phyloP scores from a whole-genome alignment of 345 rosid genomes.

The Laguncularia racemosa region DNA sequence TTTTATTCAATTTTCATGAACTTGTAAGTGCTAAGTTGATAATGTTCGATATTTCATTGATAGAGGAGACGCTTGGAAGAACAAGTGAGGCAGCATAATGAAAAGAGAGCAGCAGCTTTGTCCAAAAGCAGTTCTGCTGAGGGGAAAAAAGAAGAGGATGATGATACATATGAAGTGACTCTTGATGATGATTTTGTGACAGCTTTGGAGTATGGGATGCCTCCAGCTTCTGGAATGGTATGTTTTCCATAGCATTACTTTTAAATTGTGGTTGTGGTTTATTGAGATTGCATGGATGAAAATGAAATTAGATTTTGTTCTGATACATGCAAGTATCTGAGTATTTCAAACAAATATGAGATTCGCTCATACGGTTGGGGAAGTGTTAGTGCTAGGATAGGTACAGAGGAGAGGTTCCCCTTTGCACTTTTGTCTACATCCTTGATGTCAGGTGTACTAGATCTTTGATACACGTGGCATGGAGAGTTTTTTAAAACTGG shows the following conservation, averaged over 20 bases:
- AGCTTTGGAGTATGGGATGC: constrained; percentile 96
- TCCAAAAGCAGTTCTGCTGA: constrained; percentile 20
- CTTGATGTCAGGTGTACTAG: too few relatives aligned
- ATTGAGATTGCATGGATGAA: too few relatives aligned
- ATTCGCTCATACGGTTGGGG: too few relatives aligned
- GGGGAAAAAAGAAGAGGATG: constrained; percentile 43
- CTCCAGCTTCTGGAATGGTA: constrained; percentile 99
- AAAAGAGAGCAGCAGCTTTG: constrained; percentile 46
- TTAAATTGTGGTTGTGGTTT: not conserved
- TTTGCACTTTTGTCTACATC: too few relatives aligned
- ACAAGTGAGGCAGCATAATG: constrained; percentile 88
- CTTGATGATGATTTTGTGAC: constrained; percentile 94
- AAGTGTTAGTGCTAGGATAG: too few relatives aligned
- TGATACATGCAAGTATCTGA: not conserved
- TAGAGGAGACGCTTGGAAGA: constrained; percentile 89
- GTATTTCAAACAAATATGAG: too few relatives aligned
- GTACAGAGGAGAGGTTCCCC: too few relatives aligned
- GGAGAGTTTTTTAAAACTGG: too few relatives aligned
- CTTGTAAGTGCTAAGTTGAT: too few relatives aligned
- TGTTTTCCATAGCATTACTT: not conserved
- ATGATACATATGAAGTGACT: constrained; percentile 74
- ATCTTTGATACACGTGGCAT: too few relatives aligned
- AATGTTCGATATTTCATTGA: not conserved
- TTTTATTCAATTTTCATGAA: too few relatives aligned
- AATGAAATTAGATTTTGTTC: not conserved